Base-by-base conservation (phyloP, 352 stramenopile species). In the Pelagophyceae sp. region DNA sequence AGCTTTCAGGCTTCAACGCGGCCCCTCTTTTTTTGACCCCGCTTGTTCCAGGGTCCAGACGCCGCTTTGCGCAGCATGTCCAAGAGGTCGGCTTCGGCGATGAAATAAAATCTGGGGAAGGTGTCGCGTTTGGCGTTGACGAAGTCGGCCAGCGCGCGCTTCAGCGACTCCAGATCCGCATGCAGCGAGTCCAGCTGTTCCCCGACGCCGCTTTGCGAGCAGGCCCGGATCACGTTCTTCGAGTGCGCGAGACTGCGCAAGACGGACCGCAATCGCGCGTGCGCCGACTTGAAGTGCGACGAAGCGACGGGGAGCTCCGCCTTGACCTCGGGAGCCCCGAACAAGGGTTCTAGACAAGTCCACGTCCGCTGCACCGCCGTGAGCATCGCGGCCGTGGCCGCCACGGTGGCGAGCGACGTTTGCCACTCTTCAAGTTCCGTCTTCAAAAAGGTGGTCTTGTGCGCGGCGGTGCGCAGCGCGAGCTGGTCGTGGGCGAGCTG, bases 241-340 rank as follows among this genome's bases (percentile, higher is more conserved):
- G 78, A 88, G 25, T 83, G 72, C 40, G 90, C 88, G 0, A 94
- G 88, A 6, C 85, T 86, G 31, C 91, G 86, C 19, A 97, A 80
- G 40, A 94, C 93, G 54, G 82, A 64, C 5, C 89, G 87, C 17
- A 97, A 90, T n/a, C 96, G 86, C 11, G 88, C 83, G 76, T 96
- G 91, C 61, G 96, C 94, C 37, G 93, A 64, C 70, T 87, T 88
- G 79, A 97, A 97, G 74, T 94, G 89, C 0, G 87, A 84, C 0
- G 92, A 92, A 64, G 95, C 83, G 75, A 94, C 88, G 1, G 92
- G 92, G 1, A 97, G 81, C 61, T 96, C 91, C 72, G 93, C 94
- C 75, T 95, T 95, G 31, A 96, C 92, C 83, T 97, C 92, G 80
- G 96, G 92, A 0, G 90, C 96, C 77, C 93, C 89, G 72, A 97